phyloP scores from a whole-genome alignment of 768 basidiomycete species.

The Lyophyllum decastes region DNA sequence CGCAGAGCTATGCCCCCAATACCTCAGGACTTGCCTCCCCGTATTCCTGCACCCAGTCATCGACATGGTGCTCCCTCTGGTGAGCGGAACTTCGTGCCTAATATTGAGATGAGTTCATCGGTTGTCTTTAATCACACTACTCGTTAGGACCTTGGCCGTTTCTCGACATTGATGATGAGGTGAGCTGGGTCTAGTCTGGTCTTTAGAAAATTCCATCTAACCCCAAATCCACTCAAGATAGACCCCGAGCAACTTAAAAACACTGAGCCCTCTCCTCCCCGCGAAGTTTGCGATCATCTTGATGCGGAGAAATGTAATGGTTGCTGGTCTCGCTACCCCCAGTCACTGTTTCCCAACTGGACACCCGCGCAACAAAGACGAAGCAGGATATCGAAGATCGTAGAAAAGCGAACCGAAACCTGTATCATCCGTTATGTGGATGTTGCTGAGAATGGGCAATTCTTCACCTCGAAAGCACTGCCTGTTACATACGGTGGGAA shows the following conservation, averaged over 20 bases:
- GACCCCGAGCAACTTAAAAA: conserved; percentile 26
- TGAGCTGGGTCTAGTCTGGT: conserved; percentile 6
- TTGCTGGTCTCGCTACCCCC: conserved; percentile 47
- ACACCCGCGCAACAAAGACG: conserved; percentile 43
- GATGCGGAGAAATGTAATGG: conserved; percentile 20
- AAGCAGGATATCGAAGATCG: conserved; percentile 34
- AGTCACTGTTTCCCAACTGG: conserved; percentile 59
- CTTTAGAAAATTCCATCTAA: neutral
- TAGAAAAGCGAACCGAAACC: conserved; percentile 20
- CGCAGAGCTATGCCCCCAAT: conserved; percentile 9
- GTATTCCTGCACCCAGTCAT: conserved; percentile 33
- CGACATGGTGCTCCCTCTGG: conserved; percentile 44
- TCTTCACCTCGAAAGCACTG: conserved; percentile 22
- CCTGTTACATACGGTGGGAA: conserved; percentile 22
- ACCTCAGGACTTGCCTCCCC: conserved; percentile 19
- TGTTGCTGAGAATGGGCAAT: conserved; percentile 36
- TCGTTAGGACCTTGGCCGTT: conserved; percentile 38
- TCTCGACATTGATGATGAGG: conserved; percentile 33
- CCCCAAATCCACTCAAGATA: conserved; percentile 18
- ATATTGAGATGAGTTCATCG: neutral
- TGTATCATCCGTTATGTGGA: conserved; percentile 42
- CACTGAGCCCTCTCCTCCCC: conserved; percentile 5
- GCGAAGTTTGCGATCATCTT: conserved; percentile 24
- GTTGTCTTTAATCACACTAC: neutral
- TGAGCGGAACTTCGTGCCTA: conserved; percentile 21